These are phyloP conservation scores for Coelastrella sp. DNA, from an alignment of 139 green algal genomes.

Conservation along the genomic window DNA sequence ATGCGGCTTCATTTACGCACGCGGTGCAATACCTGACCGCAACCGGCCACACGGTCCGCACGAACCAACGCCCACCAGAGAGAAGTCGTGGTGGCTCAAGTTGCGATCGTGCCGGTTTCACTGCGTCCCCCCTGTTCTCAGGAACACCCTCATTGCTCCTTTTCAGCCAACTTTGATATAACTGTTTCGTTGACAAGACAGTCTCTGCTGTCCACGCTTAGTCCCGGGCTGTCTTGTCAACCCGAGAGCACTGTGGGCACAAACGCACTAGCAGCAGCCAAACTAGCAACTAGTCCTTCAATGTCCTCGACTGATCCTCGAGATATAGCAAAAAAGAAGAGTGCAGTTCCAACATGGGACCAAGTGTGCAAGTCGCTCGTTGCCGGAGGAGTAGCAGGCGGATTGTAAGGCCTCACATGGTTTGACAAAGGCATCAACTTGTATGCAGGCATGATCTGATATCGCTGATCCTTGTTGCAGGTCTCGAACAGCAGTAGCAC, in stretches of 20 bases:
- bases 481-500: conserved; percentile 97
- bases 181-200: neutral
- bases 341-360: conserved; percentile 35
- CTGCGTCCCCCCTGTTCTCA: neutral
- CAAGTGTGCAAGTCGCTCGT: conserved; percentile 85
- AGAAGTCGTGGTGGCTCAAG: neutral
- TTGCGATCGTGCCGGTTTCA: conserved; percentile 17
- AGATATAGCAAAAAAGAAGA: conserved; percentile 33
- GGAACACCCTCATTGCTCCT: neutral
- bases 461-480: conserved; percentile 52
- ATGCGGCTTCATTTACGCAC: no score
- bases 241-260: neutral
- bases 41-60: no score
- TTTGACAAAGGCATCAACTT: no score
- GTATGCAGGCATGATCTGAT: neutral
- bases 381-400: conserved; percentile 91
- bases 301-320: conserved; percentile 12
- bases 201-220: neutral
- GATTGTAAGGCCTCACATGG: conserved; percentile 77
- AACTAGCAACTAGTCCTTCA: conserved; percentile 19
- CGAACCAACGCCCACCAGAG: neutral
- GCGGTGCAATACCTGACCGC: no score
- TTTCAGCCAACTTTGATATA: neutral
- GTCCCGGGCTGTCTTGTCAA: neutral
- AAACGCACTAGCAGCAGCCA: neutral